Conservation (phyloP, 1,284 basidiomycete genomes). For the Cryptococcus neoformans region DNA sequence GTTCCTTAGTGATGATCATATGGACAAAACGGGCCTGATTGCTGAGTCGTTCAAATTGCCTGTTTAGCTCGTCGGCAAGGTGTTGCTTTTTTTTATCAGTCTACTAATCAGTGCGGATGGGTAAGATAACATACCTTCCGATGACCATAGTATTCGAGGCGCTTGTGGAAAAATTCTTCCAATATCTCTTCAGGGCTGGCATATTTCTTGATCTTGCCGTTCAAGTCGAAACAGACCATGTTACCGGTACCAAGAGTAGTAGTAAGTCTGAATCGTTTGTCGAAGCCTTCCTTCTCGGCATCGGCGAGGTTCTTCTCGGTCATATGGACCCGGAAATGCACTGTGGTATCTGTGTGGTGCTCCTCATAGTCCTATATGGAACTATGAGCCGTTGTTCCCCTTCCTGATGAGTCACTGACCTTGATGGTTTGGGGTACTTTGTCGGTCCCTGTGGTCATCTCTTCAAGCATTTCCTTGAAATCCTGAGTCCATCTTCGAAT, state of each 20-base stretch:
- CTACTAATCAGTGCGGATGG: not conserved
- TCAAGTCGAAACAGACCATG: conserved; percentile 98
- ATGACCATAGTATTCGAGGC: conserved; percentile 88
- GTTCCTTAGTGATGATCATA: conserved; percentile 88
- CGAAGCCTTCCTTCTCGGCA: conserved; percentile 81
- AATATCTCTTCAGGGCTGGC: conserved; percentile 85
- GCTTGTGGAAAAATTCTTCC: conserved; percentile 87
- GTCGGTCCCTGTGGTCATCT: conserved; percentile 53
- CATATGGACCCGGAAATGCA: conserved; percentile 88
- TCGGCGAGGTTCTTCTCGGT: conserved; percentile 75
- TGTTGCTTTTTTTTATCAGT: conserved; percentile 59
- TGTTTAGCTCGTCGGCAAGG: conserved; percentile 80
- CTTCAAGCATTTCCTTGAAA: conserved; percentile 89
- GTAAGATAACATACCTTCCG: conserved; percentile 67
- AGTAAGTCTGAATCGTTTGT: conserved; percentile 89
- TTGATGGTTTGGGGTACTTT: conserved; percentile 63
- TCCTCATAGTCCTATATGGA: conserved; percentile 84
- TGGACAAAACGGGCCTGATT: conserved; percentile 97
- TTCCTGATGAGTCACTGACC: conserved; percentile 30
- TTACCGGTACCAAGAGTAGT: conserved; percentile 83
- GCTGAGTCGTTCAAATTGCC: conserved; percentile 75
- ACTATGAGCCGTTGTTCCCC: not conserved
- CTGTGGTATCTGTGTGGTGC: conserved; percentile 87
- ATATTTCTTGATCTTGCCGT: conserved; percentile 96
- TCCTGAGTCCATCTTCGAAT: conserved; percentile 92